Evolutionary conservation across 352 stramenopile species (phyloP).

Genomic region (Pythium volutum): DNA sequence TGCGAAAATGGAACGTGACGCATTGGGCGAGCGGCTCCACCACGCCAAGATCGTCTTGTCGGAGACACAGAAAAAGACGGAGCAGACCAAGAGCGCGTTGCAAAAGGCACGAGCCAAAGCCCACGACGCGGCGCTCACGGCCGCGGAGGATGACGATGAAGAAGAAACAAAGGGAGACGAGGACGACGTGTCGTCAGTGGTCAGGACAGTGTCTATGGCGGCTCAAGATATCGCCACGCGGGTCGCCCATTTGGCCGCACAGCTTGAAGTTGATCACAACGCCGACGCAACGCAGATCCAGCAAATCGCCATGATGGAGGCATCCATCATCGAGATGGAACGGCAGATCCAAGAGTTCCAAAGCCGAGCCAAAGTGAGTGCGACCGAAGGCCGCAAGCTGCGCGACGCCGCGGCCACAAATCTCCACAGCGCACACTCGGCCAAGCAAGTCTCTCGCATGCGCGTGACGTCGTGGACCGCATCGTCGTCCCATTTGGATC

Average conservation of each 20-base stretch:
- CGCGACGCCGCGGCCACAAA: slow-evolving; percentile 42
- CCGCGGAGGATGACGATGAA: not conserved
- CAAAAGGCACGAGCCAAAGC: slow-evolving; percentile 33
- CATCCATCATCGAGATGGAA: slow-evolving; percentile 13
- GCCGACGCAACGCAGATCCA: slow-evolving; percentile 43
- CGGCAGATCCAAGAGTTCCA: slow-evolving; percentile 24
- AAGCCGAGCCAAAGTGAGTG: slow-evolving; percentile 25
- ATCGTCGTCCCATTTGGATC: slow-evolving; percentile 58
- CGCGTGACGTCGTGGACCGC: slow-evolving; percentile 60
- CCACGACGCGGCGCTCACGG: slow-evolving; percentile 28
- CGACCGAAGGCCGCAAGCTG: slow-evolving; percentile 36
- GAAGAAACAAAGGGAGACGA: slow-evolving; percentile 16
- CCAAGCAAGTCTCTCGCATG: slow-evolving; percentile 46
- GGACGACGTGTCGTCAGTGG: slow-evolving; percentile 1
- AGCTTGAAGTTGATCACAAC: slow-evolving; percentile 52
- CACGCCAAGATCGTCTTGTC: slow-evolving; percentile 26
- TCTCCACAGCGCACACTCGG: slow-evolving; percentile 53
- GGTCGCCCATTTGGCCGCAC: slow-evolving; percentile 46
- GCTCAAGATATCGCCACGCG: slow-evolving; percentile 18
- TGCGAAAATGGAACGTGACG: slow-evolving; percentile 24
- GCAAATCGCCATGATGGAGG: slow-evolving; percentile 32
- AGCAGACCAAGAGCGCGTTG: slow-evolving; percentile 30
- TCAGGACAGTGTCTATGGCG: slow-evolving; percentile 1
- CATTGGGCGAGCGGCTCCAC: slow-evolving; percentile 33
- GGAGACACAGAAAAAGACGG: slow-evolving; percentile 27